These are phyloP conservation scores for Rhynchosporium secalis DNA, from an alignment of 2,329 filamentous ascomycete genomes.

Conservation along the genomic window DNA sequence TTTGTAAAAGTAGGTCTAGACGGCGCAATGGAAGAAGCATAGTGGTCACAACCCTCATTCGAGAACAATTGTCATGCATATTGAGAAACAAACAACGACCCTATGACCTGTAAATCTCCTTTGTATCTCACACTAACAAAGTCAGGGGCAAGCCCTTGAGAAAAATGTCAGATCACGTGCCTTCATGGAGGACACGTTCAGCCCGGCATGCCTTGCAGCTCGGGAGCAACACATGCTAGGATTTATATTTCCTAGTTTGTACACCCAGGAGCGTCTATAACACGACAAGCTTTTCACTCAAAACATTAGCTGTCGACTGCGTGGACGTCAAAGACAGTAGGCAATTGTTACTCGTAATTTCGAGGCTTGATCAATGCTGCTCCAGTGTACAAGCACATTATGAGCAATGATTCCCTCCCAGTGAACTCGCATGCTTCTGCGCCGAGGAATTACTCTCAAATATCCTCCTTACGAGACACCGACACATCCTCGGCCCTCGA, in stretches of 20 bases:
- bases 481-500: constrained; percentile 22
- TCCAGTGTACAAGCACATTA: constrained; percentile 26
- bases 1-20: constrained; percentile 35
- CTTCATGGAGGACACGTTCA: not conserved
- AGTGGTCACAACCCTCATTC: not conserved
- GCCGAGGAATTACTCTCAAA: constrained; percentile 25
- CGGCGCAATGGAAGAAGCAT: constrained; percentile 14
- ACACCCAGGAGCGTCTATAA: constrained; percentile 12
- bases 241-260: constrained; percentile 14
- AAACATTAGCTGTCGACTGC: constrained; percentile 7
- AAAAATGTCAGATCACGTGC: constrained; percentile 17
- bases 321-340: not conserved
- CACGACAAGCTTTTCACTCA: constrained; percentile 15
- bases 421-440: constrained; percentile 25
- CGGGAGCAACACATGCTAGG: constrained; percentile 2
- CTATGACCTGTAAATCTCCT: too few relatives aligned
- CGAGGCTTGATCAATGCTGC: constrained; percentile 23
- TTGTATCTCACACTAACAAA: not conserved
- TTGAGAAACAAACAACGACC: not conserved
- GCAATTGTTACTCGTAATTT: constrained; percentile 14
- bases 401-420: constrained; percentile 36
- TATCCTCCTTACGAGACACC: constrained; percentile 21
- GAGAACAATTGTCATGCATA: not conserved
- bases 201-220: constrained; percentile 2
- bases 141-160: constrained; percentile 7